Evolutionary conservation across 208 protist species (phyloP).

Genomic region (Acanthamoeba sp.): DNA sequence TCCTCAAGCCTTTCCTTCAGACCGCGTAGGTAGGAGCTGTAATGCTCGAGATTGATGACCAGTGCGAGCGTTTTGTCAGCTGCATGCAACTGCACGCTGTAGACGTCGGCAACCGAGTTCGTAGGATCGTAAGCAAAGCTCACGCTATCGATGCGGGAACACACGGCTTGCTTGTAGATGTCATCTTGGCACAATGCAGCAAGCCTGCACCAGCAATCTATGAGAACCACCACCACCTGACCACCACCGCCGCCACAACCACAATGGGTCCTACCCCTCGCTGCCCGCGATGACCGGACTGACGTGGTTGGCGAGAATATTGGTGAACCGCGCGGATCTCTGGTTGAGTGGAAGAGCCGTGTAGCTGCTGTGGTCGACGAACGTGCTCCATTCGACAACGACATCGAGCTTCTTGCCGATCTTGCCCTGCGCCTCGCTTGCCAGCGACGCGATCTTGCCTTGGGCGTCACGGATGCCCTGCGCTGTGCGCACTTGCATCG

Average conservation of each 20-base stretch:
- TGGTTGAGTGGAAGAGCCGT: background rate
- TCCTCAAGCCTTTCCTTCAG: background rate
- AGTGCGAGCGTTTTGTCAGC: background rate
- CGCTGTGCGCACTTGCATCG: background rate
- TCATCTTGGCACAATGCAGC: background rate
- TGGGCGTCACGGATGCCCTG: background rate
- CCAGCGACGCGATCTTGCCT: background rate
- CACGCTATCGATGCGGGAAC: background rate
- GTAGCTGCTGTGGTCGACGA: background rate
- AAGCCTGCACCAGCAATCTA: background rate
- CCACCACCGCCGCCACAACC: too few relatives aligned
- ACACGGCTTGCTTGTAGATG: conserved; percentile 1
- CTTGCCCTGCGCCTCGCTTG: background rate
- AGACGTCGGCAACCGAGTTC: background rate
- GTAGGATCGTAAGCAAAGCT: background rate
- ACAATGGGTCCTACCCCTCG: background rate
- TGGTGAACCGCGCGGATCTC: background rate
- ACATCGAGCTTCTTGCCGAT: background rate
- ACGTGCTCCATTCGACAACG: background rate
- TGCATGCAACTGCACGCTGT: background rate
- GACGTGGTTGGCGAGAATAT: background rate
- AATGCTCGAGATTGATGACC: background rate
- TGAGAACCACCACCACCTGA: background rate
- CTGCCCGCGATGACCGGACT: background rate
- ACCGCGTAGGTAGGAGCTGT: background rate